These are phyloP conservation scores for Dioszegia crocea DNA, from an alignment of 768 basidiomycete species.

Conservation along the genomic window DNA sequence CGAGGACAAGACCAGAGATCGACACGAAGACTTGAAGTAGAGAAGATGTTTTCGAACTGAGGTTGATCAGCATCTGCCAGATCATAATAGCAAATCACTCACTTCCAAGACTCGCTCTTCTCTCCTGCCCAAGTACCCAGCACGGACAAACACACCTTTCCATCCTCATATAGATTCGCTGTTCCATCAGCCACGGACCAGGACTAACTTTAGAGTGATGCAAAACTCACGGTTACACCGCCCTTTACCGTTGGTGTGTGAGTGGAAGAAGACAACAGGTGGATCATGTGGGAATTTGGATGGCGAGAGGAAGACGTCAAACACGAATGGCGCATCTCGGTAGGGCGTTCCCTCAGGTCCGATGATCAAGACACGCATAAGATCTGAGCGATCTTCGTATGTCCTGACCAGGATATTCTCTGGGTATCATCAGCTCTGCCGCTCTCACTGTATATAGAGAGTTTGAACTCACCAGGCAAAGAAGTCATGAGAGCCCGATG, in stretches of 20 bases:
- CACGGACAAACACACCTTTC: constrained; percentile 88
- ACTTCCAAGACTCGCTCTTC: constrained; percentile 76
- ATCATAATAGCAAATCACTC: constrained; percentile 14
- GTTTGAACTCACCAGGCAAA: constrained; percentile 64
- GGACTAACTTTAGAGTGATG: background rate
- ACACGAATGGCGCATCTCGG: constrained; percentile 87
- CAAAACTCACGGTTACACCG: constrained; percentile 56
- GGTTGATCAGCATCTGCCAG: background rate
- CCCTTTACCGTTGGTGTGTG: constrained; percentile 92
- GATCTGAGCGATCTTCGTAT: constrained; percentile 83
- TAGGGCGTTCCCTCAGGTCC: constrained; percentile 95
- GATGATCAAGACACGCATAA: constrained; percentile 81
- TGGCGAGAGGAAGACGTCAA: constrained; percentile 85
- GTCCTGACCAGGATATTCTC: constrained; percentile 84
- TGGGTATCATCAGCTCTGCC: constrained; percentile 37
- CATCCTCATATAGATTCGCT: constrained; percentile 83
- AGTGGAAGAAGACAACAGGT: constrained; percentile 81
- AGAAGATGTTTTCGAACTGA: constrained; percentile 67
- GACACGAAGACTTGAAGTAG: constrained; percentile 87
- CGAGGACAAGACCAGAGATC: constrained; percentile 87
- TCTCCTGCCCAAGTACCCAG: constrained; percentile 91
- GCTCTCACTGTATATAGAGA: background rate
- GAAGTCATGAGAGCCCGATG: constrained; percentile 73
- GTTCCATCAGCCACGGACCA: background rate
- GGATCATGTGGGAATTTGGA: constrained; percentile 56